Percentiles rank a stretch among this genome's conserved stretches.
These are phyloP conservation scores for Globomyces pollinis-pini DNA, from an alignment of 192 early-diverging fungal species.

Conservation along the genomic window DNA sequence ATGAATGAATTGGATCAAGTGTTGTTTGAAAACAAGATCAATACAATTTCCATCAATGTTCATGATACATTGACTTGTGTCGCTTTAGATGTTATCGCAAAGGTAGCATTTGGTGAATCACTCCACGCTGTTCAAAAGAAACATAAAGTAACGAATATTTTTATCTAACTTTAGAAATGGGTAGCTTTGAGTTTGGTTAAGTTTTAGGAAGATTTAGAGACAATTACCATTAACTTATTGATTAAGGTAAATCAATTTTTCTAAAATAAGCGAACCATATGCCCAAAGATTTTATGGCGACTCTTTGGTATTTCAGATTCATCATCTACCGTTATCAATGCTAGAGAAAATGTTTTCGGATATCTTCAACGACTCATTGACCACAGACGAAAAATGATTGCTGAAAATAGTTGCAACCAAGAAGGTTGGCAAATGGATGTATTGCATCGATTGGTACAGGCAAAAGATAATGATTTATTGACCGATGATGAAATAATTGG, in stretches of 20 bases:
- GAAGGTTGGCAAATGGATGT: slow-evolving; percentile 2
- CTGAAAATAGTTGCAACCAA: too few species aligned
- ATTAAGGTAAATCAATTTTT: too few species aligned
- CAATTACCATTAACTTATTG: neutral
- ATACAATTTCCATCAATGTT: neutral
- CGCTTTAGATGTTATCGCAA: slow-evolving; percentile 2
- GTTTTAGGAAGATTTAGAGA: slow-evolving; percentile 3
- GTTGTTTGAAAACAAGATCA: neutral
- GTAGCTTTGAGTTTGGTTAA: too few species aligned
- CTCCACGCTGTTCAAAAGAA: neutral
- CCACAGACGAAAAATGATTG: too few species aligned
- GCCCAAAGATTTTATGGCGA: neutral
- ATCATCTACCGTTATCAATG: too few species aligned
- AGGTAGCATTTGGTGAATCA: slow-evolving; percentile 4
- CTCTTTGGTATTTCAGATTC: neutral
- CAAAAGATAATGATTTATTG: neutral
- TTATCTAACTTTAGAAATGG: neutral
- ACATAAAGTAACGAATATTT: neutral
- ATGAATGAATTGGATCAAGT: neutral
- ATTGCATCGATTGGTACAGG: neutral
- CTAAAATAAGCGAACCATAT: neutral
- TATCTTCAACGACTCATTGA: too few species aligned
- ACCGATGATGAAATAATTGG: slow-evolving; percentile 9
- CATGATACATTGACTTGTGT: neutral
- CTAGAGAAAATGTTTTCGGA: too few species aligned